phyloP scores from a whole-genome alignment of 148 eudicot genomes.

The Bassia scoparia region DNA sequence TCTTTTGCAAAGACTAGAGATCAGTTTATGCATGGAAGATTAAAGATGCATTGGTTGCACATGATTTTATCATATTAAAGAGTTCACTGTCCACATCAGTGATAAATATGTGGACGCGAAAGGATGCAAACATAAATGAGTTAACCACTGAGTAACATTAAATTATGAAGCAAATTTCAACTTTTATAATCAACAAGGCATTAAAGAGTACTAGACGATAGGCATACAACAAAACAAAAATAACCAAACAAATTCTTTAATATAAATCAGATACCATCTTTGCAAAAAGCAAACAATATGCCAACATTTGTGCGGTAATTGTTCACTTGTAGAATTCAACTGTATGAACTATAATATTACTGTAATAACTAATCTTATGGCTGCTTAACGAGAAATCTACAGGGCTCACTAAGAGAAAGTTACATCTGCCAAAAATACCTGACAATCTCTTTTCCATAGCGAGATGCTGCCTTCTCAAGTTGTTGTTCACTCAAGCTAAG shows the following conservation, averaged over 20 bases:
- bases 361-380: no score
- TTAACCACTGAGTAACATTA: not conserved
- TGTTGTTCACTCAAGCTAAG: conserved; percentile 78
- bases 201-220: no score
- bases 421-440: conserved; percentile 34
- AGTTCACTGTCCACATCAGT: not conserved
- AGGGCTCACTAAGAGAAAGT: not conserved
- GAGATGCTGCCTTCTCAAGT: conserved; percentile 53
- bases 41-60: not conserved
- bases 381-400: not conserved
- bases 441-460: conserved; percentile 53
- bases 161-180: no score
- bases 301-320: no score
- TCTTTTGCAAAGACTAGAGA: not conserved
- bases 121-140: not conserved
- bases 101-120: not conserved
- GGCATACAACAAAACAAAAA: no score
- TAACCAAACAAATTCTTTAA: no score
- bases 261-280: no score
- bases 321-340: no score
- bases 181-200: no score
- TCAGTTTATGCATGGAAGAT: not conserved
- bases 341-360: no score
- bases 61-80: not conserved
- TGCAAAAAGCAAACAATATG: no score